A percentile compares a stretch with the other conserved stretches of the same genome.
These are phyloP conservation scores for Fragaria vesca DNA, from an alignment of 306 rosid species.

Conservation along the genomic window DNA sequence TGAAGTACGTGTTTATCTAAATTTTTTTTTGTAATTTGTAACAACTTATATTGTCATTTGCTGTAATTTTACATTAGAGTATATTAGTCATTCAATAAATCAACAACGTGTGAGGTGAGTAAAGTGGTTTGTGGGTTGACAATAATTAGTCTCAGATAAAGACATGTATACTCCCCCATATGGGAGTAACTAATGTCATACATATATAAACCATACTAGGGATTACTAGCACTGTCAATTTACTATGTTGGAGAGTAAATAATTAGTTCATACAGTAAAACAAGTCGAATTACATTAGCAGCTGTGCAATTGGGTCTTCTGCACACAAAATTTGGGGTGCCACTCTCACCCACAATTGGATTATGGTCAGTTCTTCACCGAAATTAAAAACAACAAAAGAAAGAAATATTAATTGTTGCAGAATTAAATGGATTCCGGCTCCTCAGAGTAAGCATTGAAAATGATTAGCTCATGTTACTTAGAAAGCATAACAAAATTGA, in stretches of 20 bases:
- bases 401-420: not conserved
- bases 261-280: not conserved
- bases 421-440: conserved; percentile 8
- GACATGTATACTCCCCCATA: no score
- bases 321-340: conserved; percentile 46
- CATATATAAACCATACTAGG: no score
- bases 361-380: conserved; percentile 13
- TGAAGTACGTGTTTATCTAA: no score
- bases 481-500: not conserved
- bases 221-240: not conserved
- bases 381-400: not conserved
- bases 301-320: conserved; percentile 12
- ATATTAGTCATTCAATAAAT: no score
- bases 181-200: no score
- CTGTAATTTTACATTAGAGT: no score
- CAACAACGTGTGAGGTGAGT: no score
- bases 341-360: conserved; percentile 14
- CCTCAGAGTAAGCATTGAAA: conserved; percentile 24
- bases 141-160: no score
- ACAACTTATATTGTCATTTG: no score
- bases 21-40: no score
- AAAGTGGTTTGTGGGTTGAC: no score
- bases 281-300: conserved; percentile 12
- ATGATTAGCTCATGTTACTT: conserved; percentile 26
- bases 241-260: not conserved